Conservation (phyloP, 2,329 filamentous ascomycete genomes). For the Ascochyta viciae-villosae region DNA sequence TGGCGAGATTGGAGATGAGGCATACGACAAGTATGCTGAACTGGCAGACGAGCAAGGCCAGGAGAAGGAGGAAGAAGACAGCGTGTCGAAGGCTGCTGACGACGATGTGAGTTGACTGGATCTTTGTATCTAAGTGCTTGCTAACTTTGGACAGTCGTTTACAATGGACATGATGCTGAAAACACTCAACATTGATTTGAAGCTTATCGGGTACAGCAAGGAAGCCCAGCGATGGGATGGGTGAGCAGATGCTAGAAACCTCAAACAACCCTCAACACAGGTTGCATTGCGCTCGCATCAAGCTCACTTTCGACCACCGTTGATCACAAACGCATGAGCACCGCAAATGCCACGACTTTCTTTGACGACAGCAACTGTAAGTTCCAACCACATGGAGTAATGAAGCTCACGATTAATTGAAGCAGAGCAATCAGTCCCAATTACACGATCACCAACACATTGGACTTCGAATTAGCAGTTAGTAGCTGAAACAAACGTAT, state of each 20-base stretch:
- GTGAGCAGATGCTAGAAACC: slow-evolving; percentile 39
- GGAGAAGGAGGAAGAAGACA: slow-evolving; percentile 47
- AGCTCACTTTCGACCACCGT: slow-evolving; percentile 39
- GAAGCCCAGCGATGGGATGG: slow-evolving; percentile 64
- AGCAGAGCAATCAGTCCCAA: background rate
- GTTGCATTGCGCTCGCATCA: slow-evolving; percentile 22
- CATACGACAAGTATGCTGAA: slow-evolving; percentile 54
- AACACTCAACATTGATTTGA: slow-evolving; percentile 67
- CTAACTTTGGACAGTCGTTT: slow-evolving; percentile 57
- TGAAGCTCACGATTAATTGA: background rate
- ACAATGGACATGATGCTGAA: slow-evolving; percentile 75
- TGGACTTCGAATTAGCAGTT: background rate
- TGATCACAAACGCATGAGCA: slow-evolving; percentile 31
- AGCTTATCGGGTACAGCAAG: slow-evolving; percentile 69
- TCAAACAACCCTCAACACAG: background rate
- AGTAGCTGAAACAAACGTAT: background rate
- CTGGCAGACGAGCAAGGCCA: slow-evolving; percentile 50
- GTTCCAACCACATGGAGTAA: background rate
- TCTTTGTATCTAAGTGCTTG: background rate
- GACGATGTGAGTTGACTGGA: slow-evolving; percentile 52
- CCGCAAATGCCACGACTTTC: background rate
- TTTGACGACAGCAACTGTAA: background rate
- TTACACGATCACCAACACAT: background rate
- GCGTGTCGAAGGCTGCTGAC: slow-evolving; percentile 35
- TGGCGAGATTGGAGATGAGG: slow-evolving; percentile 54